A percentile compares a stretch with the other conserved stretches of the same genome.
Conservation (phyloP, 345 rosid species). For the Populus ilicifolia region DNA sequence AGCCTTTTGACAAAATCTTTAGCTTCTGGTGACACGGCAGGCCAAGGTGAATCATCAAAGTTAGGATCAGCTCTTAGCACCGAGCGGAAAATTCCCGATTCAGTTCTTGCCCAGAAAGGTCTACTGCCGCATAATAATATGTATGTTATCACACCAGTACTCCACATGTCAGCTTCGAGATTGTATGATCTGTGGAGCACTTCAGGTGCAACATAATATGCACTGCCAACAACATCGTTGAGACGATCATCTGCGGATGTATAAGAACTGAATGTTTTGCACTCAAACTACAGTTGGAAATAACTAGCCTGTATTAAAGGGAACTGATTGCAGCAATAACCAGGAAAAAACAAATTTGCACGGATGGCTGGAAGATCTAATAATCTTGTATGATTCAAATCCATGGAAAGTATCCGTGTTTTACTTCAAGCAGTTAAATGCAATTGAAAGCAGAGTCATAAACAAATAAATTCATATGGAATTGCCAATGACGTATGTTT, state of each 20-base stretch:
- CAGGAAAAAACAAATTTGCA: background rate
- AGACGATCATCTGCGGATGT: slow-evolving; percentile 70
- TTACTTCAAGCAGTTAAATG: background rate
- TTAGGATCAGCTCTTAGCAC: slow-evolving; percentile 88
- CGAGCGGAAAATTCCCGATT: slow-evolving; percentile 92
- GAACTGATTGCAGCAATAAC: background rate
- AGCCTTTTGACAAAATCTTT: slow-evolving; percentile 88
- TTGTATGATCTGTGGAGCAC: slow-evolving; percentile 93
- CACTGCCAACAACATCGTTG: slow-evolving; percentile 95
- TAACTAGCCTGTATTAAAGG: background rate
- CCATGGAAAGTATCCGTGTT: background rate
- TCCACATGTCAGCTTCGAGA: slow-evolving; percentile 94
- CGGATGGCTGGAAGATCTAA: background rate
- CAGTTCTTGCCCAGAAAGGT: slow-evolving; percentile 90
- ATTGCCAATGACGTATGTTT: background rate
- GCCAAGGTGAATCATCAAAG: slow-evolving; percentile 87
- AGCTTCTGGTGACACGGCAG: slow-evolving; percentile 66
- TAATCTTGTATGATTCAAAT: background rate
- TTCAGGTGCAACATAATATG: slow-evolving; percentile 95
- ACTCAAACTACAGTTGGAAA: slow-evolving; percentile 10
- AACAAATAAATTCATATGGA: background rate
- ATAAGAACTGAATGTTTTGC: slow-evolving; percentile 16
- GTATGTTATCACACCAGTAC: slow-evolving; percentile 84
- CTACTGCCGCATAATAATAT: slow-evolving; percentile 93
- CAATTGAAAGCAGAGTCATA: background rate